A percentile compares a stretch with the other conserved stretches of the same genome.
phyloP scores from a whole-genome alignment of 202 grass and related monocot species.

The Setaria italica region DNA sequence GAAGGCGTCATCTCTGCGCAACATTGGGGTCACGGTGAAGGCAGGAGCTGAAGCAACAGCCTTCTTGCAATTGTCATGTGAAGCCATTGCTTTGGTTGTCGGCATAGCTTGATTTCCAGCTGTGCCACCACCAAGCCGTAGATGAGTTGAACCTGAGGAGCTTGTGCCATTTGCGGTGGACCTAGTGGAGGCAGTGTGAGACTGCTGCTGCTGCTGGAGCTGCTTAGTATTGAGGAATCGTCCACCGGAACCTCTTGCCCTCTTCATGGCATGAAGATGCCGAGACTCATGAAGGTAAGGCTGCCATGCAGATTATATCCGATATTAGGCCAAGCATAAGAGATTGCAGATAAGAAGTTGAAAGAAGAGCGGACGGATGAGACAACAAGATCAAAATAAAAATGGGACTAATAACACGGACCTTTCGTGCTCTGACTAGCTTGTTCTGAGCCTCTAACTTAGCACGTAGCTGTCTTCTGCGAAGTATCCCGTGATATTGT shows the following conservation, averaged over 20 bases:
- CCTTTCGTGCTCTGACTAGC: constrained; percentile 62
- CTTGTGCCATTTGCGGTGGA: constrained; percentile 5
- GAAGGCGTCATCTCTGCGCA: constrained; percentile 30
- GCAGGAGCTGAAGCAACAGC: constrained; percentile 18
- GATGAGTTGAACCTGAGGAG: constrained; percentile 41
- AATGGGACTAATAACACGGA: not conserved
- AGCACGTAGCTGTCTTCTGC: constrained; percentile 71
- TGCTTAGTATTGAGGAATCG: constrained; percentile 69
- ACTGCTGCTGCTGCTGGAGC: constrained; percentile 46
- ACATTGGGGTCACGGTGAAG: constrained; percentile 24
- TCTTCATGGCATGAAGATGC: constrained; percentile 74
- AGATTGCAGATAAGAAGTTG: not conserved
- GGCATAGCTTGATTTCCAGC: constrained; percentile 28
- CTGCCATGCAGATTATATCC: constrained; percentile 40
- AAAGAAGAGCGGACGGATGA: not conserved
- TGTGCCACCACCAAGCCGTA: constrained; percentile 33
- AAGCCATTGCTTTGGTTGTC: constrained; percentile 28
- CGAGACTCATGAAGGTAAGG: constrained; percentile 76
- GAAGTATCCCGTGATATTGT: constrained; percentile 80
- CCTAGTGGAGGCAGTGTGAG: constrained; percentile 9
- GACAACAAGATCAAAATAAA: constrained; percentile 28
- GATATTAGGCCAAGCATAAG: constrained; percentile 11
- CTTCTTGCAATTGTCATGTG: constrained; percentile 40
- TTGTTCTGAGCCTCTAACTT: constrained; percentile 81
- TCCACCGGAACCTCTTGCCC: constrained; percentile 64